phyloP scores from a whole-genome alignment of 2,329 filamentous ascomycete species.

The Fusarium dimerum region DNA sequence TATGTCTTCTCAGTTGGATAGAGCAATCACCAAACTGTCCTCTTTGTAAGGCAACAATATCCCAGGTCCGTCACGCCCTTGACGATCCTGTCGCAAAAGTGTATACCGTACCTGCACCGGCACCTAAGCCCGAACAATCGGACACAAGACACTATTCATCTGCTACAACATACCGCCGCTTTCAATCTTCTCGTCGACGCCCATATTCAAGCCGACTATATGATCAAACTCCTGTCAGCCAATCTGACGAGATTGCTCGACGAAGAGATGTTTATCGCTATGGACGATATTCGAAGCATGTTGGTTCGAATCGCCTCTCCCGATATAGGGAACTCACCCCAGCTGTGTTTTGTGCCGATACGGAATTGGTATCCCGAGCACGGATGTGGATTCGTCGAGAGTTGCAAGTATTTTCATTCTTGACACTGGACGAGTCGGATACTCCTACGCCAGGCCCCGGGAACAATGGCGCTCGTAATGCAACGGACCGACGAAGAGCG shows the following conservation, averaged over 20 bases:
- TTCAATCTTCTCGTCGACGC: constrained; percentile 7
- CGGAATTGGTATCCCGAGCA: constrained; percentile 72
- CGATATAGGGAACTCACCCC: constrained; percentile 75
- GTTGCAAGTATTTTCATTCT: constrained; percentile 77
- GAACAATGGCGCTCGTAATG: constrained; percentile 2
- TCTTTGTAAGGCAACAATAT: constrained; percentile 65
- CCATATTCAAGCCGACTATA: constrained; percentile 6
- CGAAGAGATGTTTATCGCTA: constrained; percentile 74
- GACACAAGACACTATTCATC: constrained; percentile 7
- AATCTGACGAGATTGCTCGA: constrained; percentile 34
- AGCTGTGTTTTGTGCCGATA: constrained; percentile 60
- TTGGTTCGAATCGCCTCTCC: constrained; percentile 79
- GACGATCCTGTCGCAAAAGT: constrained; percentile 42
- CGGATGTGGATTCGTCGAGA: constrained; percentile 82
- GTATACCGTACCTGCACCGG: constrained; percentile 51
- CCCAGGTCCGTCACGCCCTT: constrained; percentile 67
- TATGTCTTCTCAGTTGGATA: constrained; percentile 83
- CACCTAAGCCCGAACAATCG: not conserved
- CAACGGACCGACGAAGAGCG: constrained; percentile 39
- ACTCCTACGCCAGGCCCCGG: constrained; percentile 3
- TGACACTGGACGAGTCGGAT: constrained; percentile 43
- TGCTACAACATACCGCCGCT: constrained; percentile 1
- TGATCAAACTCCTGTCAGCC: constrained; percentile 4
- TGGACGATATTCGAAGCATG: constrained; percentile 74
- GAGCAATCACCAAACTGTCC: constrained; percentile 73